Conservation (phyloP, 495 filamentous ascomycete genomes). For the Neurospora hispaniola region DNA sequence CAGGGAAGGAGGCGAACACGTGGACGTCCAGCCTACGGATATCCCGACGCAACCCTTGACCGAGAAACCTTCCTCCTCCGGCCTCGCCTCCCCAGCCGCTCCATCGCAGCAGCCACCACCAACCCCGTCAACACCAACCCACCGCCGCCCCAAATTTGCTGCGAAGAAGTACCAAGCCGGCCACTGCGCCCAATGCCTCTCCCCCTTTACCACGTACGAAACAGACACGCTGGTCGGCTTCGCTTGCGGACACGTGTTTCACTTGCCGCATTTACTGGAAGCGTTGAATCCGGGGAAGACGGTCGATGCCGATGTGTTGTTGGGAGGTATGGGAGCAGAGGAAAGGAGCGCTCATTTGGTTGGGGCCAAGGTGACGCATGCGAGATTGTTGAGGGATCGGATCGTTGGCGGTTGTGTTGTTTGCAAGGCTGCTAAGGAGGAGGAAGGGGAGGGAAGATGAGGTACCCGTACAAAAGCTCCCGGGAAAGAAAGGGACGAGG, state of each 20-base stretch:
- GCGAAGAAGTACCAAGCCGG: slow-evolving; percentile 30
- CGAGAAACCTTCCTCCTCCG: slow-evolving; percentile 6
- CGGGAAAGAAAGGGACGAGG: background rate
- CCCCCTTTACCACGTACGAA: slow-evolving; percentile 50
- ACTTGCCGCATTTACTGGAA: slow-evolving; percentile 65
- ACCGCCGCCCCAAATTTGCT: slow-evolving; percentile 1
- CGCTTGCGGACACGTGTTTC: slow-evolving; percentile 85
- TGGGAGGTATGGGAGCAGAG: slow-evolving; percentile 25
- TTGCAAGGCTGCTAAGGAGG: slow-evolving; percentile 28
- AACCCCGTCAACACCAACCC: background rate
- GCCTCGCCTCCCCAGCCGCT: background rate
- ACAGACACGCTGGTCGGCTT: slow-evolving; percentile 78
- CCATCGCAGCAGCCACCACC: background rate
- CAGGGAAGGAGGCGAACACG: slow-evolving; percentile 26
- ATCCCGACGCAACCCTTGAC: slow-evolving; percentile 6
- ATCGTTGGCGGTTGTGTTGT: slow-evolving; percentile 63
- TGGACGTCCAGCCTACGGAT: slow-evolving; percentile 29
- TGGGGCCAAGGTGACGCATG: slow-evolving; percentile 81
- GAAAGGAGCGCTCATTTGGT: slow-evolving; percentile 38
- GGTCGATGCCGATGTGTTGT: slow-evolving; percentile 15
- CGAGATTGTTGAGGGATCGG: slow-evolving; percentile 61
- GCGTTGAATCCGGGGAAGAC: slow-evolving; percentile 32
- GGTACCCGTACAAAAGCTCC: too few relatives aligned
- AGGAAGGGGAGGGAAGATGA: background rate
- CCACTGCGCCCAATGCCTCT: slow-evolving; percentile 54